phyloP scores from a whole-genome alignment of 495 filamentous ascomycete species.

The Lindgomyces ingoldianus region DNA sequence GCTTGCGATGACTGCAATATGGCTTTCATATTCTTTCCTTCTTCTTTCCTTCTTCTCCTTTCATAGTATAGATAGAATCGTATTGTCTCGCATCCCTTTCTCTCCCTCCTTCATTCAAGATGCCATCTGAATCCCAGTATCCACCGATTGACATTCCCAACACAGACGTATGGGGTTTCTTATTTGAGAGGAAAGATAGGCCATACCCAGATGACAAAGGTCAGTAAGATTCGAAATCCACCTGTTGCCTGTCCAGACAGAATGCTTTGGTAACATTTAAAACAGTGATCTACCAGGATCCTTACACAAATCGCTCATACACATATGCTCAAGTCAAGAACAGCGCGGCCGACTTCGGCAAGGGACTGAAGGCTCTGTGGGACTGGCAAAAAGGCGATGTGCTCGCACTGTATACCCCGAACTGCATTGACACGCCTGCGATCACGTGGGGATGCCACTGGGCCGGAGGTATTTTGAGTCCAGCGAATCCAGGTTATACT shows the following conservation, averaged over 20 bases:
- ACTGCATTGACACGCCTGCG: conserved; percentile 47
- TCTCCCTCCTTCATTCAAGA: conserved; percentile 36
- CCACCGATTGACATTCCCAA: conserved; percentile 61
- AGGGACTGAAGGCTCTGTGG: conserved; percentile 71
- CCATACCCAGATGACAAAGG: conserved; percentile 68
- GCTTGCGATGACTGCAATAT: not conserved
- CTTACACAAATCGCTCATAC: conserved; percentile 69
- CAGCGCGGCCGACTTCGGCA: conserved; percentile 72
- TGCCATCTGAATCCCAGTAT: conserved; percentile 61
- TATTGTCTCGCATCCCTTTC: not conserved
- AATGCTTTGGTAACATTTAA: not conserved
- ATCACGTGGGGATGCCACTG: conserved; percentile 79
- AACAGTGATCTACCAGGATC: conserved; percentile 77
- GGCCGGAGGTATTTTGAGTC: conserved; percentile 78
- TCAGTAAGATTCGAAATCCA: conserved; percentile 36
- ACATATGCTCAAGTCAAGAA: conserved; percentile 69
- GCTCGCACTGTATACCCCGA: conserved; percentile 46
- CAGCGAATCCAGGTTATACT: conserved; percentile 87
- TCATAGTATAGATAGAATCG: not conserved
- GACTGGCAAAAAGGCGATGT: conserved; percentile 75
- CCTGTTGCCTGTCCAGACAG: not conserved
- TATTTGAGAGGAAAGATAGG: conserved; percentile 75
- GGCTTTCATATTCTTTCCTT: not conserved
- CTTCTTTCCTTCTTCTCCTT: conserved; percentile 1
- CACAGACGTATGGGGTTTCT: conserved; percentile 69